Conservation (phyloP, 345 rosid genomes). For the Citrus hindsii region DNA sequence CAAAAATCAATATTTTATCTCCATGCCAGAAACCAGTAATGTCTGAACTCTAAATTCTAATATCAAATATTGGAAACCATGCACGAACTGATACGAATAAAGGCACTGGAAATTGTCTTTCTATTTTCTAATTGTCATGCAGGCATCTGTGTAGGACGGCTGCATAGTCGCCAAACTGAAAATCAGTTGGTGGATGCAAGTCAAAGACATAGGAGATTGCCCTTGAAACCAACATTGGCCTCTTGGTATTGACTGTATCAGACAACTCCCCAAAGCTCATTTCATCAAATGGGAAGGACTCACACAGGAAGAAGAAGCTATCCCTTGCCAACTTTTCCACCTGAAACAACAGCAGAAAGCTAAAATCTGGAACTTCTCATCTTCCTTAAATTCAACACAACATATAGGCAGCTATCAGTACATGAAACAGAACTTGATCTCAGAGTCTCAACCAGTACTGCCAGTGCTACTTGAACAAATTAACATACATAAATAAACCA, state of each 20-base stretch:
- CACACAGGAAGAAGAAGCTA: slow-evolving; percentile 73
- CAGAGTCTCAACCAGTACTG: neutral
- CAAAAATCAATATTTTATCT: neutral
- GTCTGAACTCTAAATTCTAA: neutral
- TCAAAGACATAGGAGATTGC: slow-evolving; percentile 67
- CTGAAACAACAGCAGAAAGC: slow-evolving; percentile 25
- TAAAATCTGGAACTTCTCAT: neutral
- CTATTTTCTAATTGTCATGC: slow-evolving; percentile 13
- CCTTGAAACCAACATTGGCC: slow-evolving; percentile 55
- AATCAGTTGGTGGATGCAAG: slow-evolving; percentile 53
- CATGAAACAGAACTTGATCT: neutral
- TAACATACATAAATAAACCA: neutral
- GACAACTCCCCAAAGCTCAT: slow-evolving; percentile 56
- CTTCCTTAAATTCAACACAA: neutral
- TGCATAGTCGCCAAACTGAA: slow-evolving; percentile 49
- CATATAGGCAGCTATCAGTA: neutral
- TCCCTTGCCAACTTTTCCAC: slow-evolving; percentile 77
- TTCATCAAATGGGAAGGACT: slow-evolving; percentile 69
- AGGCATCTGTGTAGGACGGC: slow-evolving; percentile 31
- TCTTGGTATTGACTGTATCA: slow-evolving; percentile 32
- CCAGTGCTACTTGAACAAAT: neutral
- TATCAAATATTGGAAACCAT: neutral
- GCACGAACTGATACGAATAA: neutral
- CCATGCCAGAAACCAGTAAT: neutral
- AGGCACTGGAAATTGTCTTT: neutral